Percentiles rank a stretch among this genome's conserved stretches.
Conservation (phyloP, 257 asterid genomes). For the Fraxinus quadrangulata region DNA sequence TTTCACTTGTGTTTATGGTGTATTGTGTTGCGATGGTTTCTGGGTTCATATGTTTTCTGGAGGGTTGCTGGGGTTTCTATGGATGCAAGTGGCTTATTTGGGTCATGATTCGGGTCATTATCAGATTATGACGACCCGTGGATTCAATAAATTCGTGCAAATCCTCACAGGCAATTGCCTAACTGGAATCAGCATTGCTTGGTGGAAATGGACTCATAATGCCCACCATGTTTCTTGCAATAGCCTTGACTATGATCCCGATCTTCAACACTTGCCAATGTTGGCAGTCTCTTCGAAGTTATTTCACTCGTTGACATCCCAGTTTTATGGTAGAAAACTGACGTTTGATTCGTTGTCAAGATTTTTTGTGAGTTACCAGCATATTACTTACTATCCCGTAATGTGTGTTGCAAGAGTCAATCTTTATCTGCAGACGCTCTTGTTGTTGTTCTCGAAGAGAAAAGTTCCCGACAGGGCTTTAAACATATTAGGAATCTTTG, state of each 20-base stretch:
- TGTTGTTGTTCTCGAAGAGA: constrained; percentile 60
- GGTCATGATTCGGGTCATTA: constrained; percentile 98
- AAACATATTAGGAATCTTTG: constrained; percentile 64
- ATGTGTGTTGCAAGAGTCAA: constrained; percentile 71
- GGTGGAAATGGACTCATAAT: constrained; percentile 99
- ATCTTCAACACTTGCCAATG: constrained; percentile 87
- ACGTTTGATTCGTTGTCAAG: constrained; percentile 59
- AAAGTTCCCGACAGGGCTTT: constrained; percentile 63
- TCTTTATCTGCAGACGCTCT: constrained; percentile 68
- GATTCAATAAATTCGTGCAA: constrained; percentile 60
- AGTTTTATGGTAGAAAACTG: constrained; percentile 63
- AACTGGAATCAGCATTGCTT: constrained; percentile 92
- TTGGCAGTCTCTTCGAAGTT: constrained; percentile 64
- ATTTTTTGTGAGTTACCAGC: constrained; percentile 74
- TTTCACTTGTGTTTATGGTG: constrained; percentile 34
- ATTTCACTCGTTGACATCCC: constrained; percentile 53
- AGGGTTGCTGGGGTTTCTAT: constrained; percentile 38
- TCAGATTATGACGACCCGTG: constrained; percentile 52
- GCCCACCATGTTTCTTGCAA: constrained; percentile 83
- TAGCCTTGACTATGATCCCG: constrained; percentile 91
- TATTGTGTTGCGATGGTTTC: constrained; percentile 26
- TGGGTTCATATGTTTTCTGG: constrained; percentile 42
- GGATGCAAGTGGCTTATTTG: constrained; percentile 60
- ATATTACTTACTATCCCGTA: constrained; percentile 64
- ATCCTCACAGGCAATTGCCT: constrained; percentile 75